phyloP scores from a whole-genome alignment of 2,329 filamentous ascomycete species.

The Fusarium cicatricum region DNA sequence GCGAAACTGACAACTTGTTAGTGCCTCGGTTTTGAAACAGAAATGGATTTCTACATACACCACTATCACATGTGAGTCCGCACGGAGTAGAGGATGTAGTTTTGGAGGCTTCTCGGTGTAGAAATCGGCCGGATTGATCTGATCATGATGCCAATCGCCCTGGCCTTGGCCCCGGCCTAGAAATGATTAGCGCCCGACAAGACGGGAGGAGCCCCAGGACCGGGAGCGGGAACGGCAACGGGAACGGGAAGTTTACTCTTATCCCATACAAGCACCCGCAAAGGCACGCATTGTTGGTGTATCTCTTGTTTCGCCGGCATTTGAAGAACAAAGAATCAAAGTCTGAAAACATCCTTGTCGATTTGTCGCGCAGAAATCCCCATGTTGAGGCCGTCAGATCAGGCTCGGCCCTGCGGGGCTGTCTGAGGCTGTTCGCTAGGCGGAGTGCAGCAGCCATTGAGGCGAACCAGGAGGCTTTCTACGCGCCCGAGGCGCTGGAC shows the following conservation, averaged over 20 bases:
- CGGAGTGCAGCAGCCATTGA: too few species aligned
- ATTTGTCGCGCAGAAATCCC: too few species aligned
- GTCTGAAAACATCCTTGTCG: neutral
- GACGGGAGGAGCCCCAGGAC: too few species aligned
- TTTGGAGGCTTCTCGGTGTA: neutral
- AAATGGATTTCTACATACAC: neutral
- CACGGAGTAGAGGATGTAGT: neutral
- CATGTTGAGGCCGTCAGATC: too few species aligned
- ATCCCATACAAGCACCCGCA: conserved; percentile 15
- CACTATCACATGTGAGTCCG: conserved; percentile 21
- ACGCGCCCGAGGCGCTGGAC: too few species aligned
- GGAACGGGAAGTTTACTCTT: conserved; percentile 6
- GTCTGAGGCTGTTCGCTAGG: too few species aligned
- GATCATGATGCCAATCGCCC: neutral
- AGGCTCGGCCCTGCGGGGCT: too few species aligned
- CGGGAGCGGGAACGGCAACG: neutral
- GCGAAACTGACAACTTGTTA: conserved; percentile 34
- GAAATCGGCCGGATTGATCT: neutral
- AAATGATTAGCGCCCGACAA: conserved; percentile 5
- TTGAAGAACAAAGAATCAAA: neutral
- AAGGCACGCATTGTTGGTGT: conserved; percentile 6
- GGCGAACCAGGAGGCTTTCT: too few species aligned
- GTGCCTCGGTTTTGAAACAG: accelerated
- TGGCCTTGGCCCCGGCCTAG: neutral
- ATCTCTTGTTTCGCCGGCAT: neutral